Base-by-base conservation (phyloP, 108 stramenopile genomes). In the Halocafeteria seosinensis region DNA sequence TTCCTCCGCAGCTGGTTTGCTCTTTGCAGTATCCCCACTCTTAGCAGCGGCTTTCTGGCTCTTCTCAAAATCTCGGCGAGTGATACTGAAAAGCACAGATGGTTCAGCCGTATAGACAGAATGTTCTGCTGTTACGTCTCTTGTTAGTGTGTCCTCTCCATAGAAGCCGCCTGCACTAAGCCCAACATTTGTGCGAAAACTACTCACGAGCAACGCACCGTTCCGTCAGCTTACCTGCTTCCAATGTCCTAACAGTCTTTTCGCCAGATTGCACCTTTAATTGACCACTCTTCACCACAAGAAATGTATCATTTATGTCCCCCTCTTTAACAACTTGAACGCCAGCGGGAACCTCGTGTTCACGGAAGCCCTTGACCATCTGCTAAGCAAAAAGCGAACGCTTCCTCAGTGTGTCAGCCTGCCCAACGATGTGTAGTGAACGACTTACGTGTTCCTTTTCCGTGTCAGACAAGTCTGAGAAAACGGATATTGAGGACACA, bases 291-390 rank as follows among this genome's bases (percentile, higher is more conserved):
- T 34, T 17, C 38, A 66, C 61, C 30, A 66, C 65, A 58, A 62
- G 59, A 26, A 66, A 66, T 26, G 28, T 66, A 58, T 63, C 62
- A 37, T 27, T 50, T 21, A 9, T 8, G 24, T 31, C 55, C 9
- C 65, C 65, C 55, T 55, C 61, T 38, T 63, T 31, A 28, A 63
- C 32, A 0, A 66, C 65, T 26, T 57, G 36, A 17, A 37, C 65
- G 6, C 52, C 52, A 53, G 52, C 42, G n/a, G 42, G 42, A 17
- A 47, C 17, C 42, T 47, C 42, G 42, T 21, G n/a, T 17, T 17
- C 42, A 17, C n/a, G 17, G 42, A 47, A 47, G 42, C 17, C 17
- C 17, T 47, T 1, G 60, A 30, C 4, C 32, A 61, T 32, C 6
- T 30, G 23, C 32, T 34, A 25, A 0, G n/a, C n/a, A n/a, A n/a